These are phyloP conservation scores for Lactarius evosmus DNA, from an alignment of 768 basidiomycete species.

Conservation along the genomic window DNA sequence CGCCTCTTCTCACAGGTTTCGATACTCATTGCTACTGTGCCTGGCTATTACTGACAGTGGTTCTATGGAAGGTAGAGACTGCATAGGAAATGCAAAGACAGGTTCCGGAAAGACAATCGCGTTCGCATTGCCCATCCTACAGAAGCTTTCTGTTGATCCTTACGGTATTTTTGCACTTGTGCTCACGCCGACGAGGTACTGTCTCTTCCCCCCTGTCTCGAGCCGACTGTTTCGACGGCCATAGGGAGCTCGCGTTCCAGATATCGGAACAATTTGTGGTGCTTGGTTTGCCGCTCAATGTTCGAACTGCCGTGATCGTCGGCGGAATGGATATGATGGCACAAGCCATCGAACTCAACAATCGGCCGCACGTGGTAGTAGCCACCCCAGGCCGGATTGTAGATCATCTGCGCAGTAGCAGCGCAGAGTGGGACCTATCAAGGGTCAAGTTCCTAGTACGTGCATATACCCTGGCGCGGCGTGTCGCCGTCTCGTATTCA, in stretches of 20 bases:
- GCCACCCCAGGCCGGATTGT: slow-evolving; percentile 95
- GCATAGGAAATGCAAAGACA: slow-evolving; percentile 96
- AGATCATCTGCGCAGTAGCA: slow-evolving; percentile 78
- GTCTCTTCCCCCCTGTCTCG: slow-evolving; percentile 2
- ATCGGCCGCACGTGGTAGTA: slow-evolving; percentile 88
- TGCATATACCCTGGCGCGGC: slow-evolving; percentile 18
- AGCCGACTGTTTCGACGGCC: not conserved
- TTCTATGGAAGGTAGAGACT: slow-evolving; percentile 71
- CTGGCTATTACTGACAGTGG: slow-evolving; percentile 24
- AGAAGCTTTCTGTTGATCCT: slow-evolving; percentile 82
- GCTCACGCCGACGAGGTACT: slow-evolving; percentile 89
- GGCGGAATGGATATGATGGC: slow-evolving; percentile 99
- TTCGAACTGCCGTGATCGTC: slow-evolving; percentile 85
- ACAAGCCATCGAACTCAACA: slow-evolving; percentile 82
- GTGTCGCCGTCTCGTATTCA: not conserved
- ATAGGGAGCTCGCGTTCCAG: slow-evolving; percentile 93
- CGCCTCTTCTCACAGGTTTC: slow-evolving; percentile 73
- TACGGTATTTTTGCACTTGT: slow-evolving; percentile 94
- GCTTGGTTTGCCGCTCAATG: slow-evolving; percentile 74
- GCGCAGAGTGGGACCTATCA: slow-evolving; percentile 78
- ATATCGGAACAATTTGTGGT: slow-evolving; percentile 95
- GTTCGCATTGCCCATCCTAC: slow-evolving; percentile 92
- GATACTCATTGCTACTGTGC: slow-evolving; percentile 22
- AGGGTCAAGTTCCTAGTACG: slow-evolving; percentile 81
- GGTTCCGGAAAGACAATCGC: slow-evolving; percentile 98